Percentiles rank a stretch among this genome's conserved stretches.
These are phyloP conservation scores for Cercospora citrullina DNA, from an alignment of 2,329 filamentous ascomycete species.

Conservation along the genomic window DNA sequence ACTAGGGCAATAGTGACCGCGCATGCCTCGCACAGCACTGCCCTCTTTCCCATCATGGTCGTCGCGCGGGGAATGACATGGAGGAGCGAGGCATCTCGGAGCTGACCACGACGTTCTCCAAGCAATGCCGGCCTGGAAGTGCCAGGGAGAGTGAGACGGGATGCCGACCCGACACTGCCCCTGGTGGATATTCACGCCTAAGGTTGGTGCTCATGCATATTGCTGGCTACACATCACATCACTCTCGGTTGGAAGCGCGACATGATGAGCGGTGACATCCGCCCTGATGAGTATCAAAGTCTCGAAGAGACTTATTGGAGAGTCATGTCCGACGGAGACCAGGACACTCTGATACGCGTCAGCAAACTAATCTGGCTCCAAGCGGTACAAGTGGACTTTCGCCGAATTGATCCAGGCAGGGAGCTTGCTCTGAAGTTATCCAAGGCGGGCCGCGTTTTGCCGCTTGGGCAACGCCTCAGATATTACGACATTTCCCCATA, in stretches of 20 bases:
- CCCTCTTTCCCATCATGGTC: background rate
- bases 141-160: background rate
- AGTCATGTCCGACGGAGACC: background rate
- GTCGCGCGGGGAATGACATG: background rate
- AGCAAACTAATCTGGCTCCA: background rate
- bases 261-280: background rate
- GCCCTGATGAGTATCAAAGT: background rate
- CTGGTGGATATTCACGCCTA: background rate
- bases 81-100: background rate
- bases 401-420: background rate
- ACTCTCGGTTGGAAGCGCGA: background rate
- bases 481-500: background rate
- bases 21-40: background rate
- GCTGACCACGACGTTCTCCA: background rate
- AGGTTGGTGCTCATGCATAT: background rate
- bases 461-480: background rate
- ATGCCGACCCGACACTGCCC: background rate
- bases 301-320: background rate
- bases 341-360: background rate
- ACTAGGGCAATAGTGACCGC: background rate
- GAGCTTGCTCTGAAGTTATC: background rate
- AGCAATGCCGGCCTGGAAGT: background rate
- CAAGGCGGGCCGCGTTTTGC: background rate
- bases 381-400: background rate
- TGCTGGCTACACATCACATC: background rate